Base-by-base conservation (phyloP, 768 basidiomycete species). In the Multifurca ochricompacta region DNA sequence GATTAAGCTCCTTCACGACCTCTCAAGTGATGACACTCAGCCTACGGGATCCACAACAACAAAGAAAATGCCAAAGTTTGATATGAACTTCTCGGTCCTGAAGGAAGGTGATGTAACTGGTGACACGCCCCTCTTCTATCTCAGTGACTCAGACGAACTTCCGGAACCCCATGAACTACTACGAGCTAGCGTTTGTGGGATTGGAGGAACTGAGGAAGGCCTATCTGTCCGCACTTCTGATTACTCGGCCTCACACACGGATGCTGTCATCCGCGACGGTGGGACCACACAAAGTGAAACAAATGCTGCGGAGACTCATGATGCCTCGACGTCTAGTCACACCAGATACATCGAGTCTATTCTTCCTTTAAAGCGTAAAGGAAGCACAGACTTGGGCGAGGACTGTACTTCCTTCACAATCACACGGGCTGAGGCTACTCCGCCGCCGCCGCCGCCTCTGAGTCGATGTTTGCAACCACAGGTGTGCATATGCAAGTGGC, bases 81-180 rank as follows among this genome's bases (percentile, higher is more conserved):
- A 79, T 54, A 59, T 84, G 21, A 70, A 78, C 47, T 74, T 83
- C 43, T 65, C 76, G 5, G 67, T 71, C 48, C 54, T 80, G 21
- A 42, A 54, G 46, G 66, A 66, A n/a, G 69, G 69, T 34, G 44
- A 58, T 18, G 45, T 31, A 47, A 48, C 35, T 31, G 35, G 28
- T 13, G 21, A 14, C 7, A n/a, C 31, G 14, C 9, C 14, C 30
- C 19, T 28, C 13, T 19, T 48, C 13, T 35, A 45, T 21, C 13
- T 23, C 23, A 44, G 47, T 43, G 55, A 53, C 34, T 66, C 64
- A 34, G 68, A 69, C 36, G 73, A 70, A 16, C 52, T 74, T 13
- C 67, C 68, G 0, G 65, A 67, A 2, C 61, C 70, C 21, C 65
- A 61, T 11, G 68, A 69, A 21, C 48, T 69, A 25, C 48, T 71